Evolutionary conservation across 1,139 yeast genomes (phyloP).

Genomic region (Debaryomycetaceae sp.): DNA sequence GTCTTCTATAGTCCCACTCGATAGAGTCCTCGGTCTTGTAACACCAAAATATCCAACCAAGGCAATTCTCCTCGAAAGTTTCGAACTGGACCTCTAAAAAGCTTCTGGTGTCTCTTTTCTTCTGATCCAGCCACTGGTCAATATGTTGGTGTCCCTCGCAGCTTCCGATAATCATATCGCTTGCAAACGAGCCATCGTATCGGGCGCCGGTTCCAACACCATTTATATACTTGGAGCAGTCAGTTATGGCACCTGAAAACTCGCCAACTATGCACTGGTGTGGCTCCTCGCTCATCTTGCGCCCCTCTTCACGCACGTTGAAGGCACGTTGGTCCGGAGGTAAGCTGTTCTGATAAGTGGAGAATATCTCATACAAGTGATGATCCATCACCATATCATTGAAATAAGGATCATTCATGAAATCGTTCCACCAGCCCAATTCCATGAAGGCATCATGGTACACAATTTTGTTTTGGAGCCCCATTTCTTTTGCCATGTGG

Average conservation of each 20-base stretch:
- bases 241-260: slow-evolving; percentile 25
- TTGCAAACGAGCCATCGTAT: slow-evolving; percentile 17
- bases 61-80: slow-evolving; percentile 11
- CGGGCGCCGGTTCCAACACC: slow-evolving; percentile 23
- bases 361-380: slow-evolving; percentile 23
- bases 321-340: slow-evolving; percentile 13
- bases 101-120: slow-evolving; percentile 13
- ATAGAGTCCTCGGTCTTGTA: slow-evolving; percentile 21
- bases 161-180: slow-evolving; percentile 11
- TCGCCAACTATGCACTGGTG: slow-evolving; percentile 23
- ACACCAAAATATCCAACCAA: slow-evolving; percentile 27
- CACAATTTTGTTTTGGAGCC: slow-evolving; percentile 10
- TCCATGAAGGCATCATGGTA: slow-evolving; percentile 23
- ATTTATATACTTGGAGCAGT: slow-evolving; percentile 24
- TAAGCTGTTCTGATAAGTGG: slow-evolving; percentile 14
- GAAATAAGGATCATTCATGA: slow-evolving; percentile 8
- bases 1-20: slow-evolving; percentile 19
- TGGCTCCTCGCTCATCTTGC: slow-evolving; percentile 11
- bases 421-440: slow-evolving; percentile 18
- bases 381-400: slow-evolving; percentile 18
- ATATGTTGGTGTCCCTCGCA: slow-evolving; percentile 17
- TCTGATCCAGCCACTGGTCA: slow-evolving; percentile 12
- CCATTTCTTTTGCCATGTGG: slow-evolving; percentile 7
- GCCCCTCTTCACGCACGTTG: slow-evolving; percentile 13
- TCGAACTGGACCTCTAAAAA: slow-evolving; percentile 19